A percentile compares a stretch with the other conserved stretches of the same genome.
Conservation (phyloP, 169 alveolate species). For the Cryptosporidium sp. region DNA sequence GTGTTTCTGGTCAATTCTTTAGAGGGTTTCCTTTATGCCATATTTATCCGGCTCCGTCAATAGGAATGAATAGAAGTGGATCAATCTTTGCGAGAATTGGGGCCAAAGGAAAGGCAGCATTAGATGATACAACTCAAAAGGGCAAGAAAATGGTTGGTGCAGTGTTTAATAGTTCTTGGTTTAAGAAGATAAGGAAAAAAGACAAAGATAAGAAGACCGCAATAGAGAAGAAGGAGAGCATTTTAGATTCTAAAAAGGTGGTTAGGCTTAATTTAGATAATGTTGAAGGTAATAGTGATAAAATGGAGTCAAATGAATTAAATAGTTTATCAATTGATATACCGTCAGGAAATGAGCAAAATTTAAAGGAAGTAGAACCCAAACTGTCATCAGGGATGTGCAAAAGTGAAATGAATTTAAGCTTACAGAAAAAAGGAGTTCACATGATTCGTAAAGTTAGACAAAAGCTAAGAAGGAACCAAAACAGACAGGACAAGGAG, state of each 20-base stretch:
- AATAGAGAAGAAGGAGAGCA: constrained; percentile 40
- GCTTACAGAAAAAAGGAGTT: constrained; percentile 49
- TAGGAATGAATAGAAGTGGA: constrained; percentile 40
- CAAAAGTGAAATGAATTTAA: constrained; percentile 17
- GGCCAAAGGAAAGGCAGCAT: constrained; percentile 74
- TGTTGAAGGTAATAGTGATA: background rate
- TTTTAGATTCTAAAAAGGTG: constrained; percentile 3
- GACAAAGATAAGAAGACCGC: constrained; percentile 34
- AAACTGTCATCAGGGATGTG: background rate
- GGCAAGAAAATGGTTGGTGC: constrained; percentile 44
- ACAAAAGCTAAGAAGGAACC: constrained; percentile 71
- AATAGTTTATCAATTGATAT: constrained; percentile 8
- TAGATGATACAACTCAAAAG: constrained; percentile 72
- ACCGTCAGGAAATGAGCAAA: constrained; percentile 1
- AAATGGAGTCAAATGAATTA: background rate
- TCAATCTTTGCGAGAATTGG: constrained; percentile 66
- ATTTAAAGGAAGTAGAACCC: constrained; percentile 11
- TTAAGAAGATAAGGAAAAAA: constrained; percentile 40
- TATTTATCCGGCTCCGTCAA: constrained; percentile 78
- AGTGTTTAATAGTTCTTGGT: constrained; percentile 43
- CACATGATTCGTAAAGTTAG: constrained; percentile 42
- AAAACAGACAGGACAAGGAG: constrained; percentile 73
- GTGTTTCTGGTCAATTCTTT: constrained; percentile 86
- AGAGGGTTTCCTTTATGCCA: constrained; percentile 87
- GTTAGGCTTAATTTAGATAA: background rate